Conservation (phyloP, 2,329 filamentous ascomycete genomes). For the Fusarium coicis region DNA sequence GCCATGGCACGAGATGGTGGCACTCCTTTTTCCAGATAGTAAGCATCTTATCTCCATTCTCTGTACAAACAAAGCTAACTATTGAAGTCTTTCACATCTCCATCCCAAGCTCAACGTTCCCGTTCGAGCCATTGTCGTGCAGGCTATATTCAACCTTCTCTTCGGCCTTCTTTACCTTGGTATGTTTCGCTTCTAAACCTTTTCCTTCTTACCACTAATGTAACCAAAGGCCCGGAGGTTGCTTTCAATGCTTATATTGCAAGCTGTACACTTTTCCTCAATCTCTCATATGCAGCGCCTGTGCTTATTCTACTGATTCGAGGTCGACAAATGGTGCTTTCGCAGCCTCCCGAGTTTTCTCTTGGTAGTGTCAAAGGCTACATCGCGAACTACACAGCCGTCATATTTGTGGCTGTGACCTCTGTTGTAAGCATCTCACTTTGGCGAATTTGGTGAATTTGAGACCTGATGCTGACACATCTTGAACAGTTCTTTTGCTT, state of each 20-base stretch:
- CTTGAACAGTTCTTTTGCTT: slow-evolving; percentile 36
- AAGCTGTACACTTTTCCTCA: slow-evolving; percentile 58
- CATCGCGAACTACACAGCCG: slow-evolving; percentile 47
- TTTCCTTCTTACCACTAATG: neutral
- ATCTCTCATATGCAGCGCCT: slow-evolving; percentile 58
- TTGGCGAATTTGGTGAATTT: neutral
- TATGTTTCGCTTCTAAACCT: neutral
- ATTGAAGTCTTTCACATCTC: slow-evolving; percentile 48
- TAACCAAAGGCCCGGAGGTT: slow-evolving; percentile 50
- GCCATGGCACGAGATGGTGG: slow-evolving; percentile 60
- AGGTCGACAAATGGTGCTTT: slow-evolving; percentile 47
- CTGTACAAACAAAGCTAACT: neutral
- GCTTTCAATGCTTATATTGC: slow-evolving; percentile 60
- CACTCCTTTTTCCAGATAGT: slow-evolving; percentile 46
- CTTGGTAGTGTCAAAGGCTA: slow-evolving; percentile 46
- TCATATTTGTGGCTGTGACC: slow-evolving; percentile 52
- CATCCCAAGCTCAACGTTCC: slow-evolving; percentile 54
- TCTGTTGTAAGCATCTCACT: slow-evolving; percentile 45
- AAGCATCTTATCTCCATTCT: neutral
- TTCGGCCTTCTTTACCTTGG: slow-evolving; percentile 58
- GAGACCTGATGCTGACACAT: neutral
- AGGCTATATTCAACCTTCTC: slow-evolving; percentile 56
- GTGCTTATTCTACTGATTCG: slow-evolving; percentile 52
- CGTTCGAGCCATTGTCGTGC: slow-evolving; percentile 53
- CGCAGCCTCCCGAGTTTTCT: slow-evolving; percentile 46